Conservation (phyloP, 441 rosid species). For the Sinapis alba region DNA sequence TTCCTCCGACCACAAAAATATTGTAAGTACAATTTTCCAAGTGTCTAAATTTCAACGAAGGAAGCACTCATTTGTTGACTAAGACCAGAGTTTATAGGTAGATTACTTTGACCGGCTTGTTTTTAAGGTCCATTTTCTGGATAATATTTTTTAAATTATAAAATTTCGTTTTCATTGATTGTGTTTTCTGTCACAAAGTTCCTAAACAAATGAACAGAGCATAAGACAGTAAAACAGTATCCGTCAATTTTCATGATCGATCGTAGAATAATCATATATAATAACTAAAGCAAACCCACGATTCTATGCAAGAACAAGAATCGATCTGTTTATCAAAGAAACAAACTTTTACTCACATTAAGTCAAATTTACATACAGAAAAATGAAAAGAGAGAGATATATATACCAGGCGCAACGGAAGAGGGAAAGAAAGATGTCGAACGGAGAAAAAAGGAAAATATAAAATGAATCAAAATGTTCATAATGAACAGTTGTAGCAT, state of each 20-base stretch:
- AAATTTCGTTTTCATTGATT: slow-evolving; percentile 23
- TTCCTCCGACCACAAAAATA: slow-evolving; percentile 6
- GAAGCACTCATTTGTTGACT: slow-evolving; percentile 38
- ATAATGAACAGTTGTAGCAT: too few species aligned
- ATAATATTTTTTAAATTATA: neutral
- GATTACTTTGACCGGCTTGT: slow-evolving; percentile 36
- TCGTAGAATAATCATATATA: neutral
- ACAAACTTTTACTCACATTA: too few species aligned
- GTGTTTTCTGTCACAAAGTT: slow-evolving; percentile 5
- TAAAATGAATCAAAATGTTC: too few species aligned
- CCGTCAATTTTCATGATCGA: slow-evolving; percentile 6
- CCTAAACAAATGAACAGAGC: slow-evolving; percentile 1
- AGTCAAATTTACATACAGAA: too few species aligned
- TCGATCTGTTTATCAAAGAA: too few species aligned
- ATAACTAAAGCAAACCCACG: slow-evolving; percentile 23
- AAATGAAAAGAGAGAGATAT: too few species aligned
- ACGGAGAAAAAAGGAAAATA: too few species aligned
- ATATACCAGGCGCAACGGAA: too few species aligned
- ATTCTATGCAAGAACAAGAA: neutral
- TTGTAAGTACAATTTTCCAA: slow-evolving; percentile 17
- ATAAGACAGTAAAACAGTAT: slow-evolving; percentile 21
- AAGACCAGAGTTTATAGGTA: slow-evolving; percentile 24
- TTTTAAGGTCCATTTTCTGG: slow-evolving; percentile 20
- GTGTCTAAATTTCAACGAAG: slow-evolving; percentile 25
- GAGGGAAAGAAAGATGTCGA: too few species aligned